A percentile compares a stretch with the other conserved stretches of the same genome.
phyloP scores from a whole-genome alignment of 179 eudicot species.

The Amaranthus tricolor region DNA sequence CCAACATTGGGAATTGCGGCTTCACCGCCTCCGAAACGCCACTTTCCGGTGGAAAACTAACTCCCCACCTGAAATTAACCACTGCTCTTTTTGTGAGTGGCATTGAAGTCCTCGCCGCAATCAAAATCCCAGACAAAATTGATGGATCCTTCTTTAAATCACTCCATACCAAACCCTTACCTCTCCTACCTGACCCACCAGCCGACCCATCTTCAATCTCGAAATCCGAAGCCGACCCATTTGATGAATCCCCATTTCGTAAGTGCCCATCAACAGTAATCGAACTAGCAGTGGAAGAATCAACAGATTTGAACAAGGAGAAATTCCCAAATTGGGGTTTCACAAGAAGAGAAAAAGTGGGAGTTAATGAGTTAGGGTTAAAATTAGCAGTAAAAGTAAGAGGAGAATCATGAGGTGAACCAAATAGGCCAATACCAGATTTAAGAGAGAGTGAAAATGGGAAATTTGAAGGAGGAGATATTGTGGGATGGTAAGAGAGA shows the following conservation, averaged over 20 bases:
- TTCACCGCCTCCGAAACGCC: constrained; percentile 21
- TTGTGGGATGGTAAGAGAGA: constrained; percentile 63
- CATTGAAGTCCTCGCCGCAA: constrained; percentile 65
- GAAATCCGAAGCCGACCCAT: constrained; percentile 33
- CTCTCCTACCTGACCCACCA: constrained; percentile 39
- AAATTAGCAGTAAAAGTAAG: constrained; percentile 68
- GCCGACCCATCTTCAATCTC: constrained; percentile 35
- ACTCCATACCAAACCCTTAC: constrained; percentile 36
- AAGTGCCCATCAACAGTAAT: constrained; percentile 21
- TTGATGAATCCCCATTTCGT: constrained; percentile 25
- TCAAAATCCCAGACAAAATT: constrained; percentile 54
- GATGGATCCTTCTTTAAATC: constrained; percentile 36
- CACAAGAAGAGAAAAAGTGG: constrained; percentile 58
- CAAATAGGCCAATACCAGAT: constrained; percentile 67
- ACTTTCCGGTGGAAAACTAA: constrained; percentile 43
- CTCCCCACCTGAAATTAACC: constrained; percentile 79
- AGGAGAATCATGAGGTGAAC: constrained; percentile 77
- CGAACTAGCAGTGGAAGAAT: constrained; percentile 10
- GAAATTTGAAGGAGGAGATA: constrained; percentile 44
- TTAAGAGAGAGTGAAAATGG: constrained; percentile 63
- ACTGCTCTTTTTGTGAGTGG: constrained; percentile 54
- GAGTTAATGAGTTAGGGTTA: constrained; percentile 42
- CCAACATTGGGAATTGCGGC: constrained; percentile 51
- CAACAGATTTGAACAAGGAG: constrained; percentile 59
- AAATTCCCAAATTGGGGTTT: constrained; percentile 84